Conservation (phyloP, 345 rosid species). For the Luvunga scandens region DNA sequence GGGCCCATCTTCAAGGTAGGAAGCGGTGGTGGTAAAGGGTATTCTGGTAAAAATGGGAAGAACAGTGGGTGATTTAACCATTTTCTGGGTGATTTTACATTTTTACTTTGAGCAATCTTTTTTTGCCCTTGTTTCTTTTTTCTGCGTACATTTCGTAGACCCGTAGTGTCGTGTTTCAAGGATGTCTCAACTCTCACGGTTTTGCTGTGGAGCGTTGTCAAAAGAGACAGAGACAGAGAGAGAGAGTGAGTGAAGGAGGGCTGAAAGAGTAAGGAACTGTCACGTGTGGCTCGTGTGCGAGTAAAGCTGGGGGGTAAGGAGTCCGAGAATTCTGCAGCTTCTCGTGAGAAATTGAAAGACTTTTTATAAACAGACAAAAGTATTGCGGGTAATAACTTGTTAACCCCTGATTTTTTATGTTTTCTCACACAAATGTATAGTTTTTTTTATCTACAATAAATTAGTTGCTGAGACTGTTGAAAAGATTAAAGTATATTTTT, state of each 20-base stretch:
- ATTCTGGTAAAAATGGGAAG: neutral
- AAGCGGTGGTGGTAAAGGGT: slow-evolving; percentile 12
- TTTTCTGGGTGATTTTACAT: no score
- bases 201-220: neutral
- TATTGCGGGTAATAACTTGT: neutral
- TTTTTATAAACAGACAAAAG: neutral
- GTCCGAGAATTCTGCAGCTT: neutral
- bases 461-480: neutral
- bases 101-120: no score
- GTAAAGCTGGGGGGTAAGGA: neutral
- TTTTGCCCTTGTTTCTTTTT: accelerated
- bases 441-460: no score
- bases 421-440: neutral
- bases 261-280: neutral
- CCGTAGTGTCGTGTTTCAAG: no score
- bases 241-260: no score
- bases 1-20: neutral
- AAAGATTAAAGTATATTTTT: no score
- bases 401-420: neutral
- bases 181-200: neutral
- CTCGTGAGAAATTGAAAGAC: slow-evolving; percentile 5
- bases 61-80: no score
- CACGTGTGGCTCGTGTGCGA: slow-evolving; percentile 4
- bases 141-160: no score
- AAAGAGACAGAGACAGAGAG: neutral